These are phyloP conservation scores for Oidiodendron maius DNA, from an alignment of 495 filamentous ascomycete genomes.

Conservation along the genomic window DNA sequence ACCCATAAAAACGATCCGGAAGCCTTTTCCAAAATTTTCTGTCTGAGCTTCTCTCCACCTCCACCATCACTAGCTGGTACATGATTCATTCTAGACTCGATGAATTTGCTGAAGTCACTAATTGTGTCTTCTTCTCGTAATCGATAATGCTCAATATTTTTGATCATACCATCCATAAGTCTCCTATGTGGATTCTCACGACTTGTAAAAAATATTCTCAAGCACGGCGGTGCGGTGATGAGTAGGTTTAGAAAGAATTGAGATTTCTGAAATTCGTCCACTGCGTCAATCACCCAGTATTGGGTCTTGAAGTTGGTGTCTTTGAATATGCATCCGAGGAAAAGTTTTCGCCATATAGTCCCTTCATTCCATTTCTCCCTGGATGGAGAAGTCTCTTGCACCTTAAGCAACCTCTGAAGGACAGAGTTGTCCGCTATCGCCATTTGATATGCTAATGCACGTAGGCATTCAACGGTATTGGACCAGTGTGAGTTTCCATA, in stretches of 20 bases:
- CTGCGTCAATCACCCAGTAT: conserved; percentile 38
- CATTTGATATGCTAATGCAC: conserved; percentile 36
- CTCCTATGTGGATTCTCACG: conserved; percentile 7
- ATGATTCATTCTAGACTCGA: neutral
- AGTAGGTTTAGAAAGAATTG: conserved; percentile 9
- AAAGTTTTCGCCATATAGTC: conserved; percentile 34
- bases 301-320: conserved; percentile 11
- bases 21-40: conserved; percentile 13
- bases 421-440: conserved; percentile 16
- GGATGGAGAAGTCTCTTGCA: conserved; percentile 15
- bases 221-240: neutral
- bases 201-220: conserved; percentile 13
- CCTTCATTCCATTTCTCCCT: conserved; percentile 24
- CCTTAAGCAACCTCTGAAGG: conserved; percentile 17
- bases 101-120: conserved; percentile 6
- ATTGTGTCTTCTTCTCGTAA: conserved; percentile 17
- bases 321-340: conserved; percentile 26
- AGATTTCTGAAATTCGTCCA: conserved; percentile 30
- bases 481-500: conserved; percentile 26
- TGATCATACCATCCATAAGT: no score
- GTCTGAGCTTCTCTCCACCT: neutral
- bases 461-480: conserved; percentile 22
- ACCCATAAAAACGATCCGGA: conserved; percentile 18
- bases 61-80: neutral
- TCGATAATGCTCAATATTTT: neutral